phyloP scores from a whole-genome alignment of 2,329 filamentous ascomycete species.

The Ceratocystiopsis sp. region DNA sequence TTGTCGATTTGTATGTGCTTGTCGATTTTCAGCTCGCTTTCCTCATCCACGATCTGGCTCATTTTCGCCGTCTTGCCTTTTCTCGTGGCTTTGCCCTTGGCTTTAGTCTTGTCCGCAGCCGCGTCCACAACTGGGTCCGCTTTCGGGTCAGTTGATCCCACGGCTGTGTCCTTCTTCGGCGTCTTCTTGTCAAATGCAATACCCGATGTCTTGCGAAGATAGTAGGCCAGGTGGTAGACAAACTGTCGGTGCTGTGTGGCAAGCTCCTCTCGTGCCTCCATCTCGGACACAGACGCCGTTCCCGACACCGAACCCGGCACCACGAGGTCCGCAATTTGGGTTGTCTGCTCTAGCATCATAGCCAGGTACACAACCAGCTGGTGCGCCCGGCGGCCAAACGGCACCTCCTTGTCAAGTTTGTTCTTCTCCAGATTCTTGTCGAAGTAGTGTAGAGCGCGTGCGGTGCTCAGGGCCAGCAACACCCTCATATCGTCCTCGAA shows the following conservation, averaged over 20 bases:
- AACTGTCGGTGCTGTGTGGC: background rate
- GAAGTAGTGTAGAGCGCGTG: background rate
- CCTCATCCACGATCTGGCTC: too few relatives aligned
- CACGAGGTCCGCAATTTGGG: background rate
- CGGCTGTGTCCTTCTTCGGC: background rate
- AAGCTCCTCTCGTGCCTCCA: background rate
- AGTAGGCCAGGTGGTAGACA: slow-evolving; percentile 1
- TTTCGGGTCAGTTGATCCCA: too few relatives aligned
- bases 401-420: background rate
- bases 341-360: slow-evolving; percentile 4
- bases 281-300: too few relatives aligned
- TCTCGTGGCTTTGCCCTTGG: too few relatives aligned
- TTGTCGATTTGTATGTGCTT: background rate
- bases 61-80: too few relatives aligned
- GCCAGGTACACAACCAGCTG: background rate
- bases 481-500: background rate
- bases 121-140: background rate
- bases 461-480: background rate
- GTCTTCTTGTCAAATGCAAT: background rate
- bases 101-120: too few relatives aligned
- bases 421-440: slow-evolving; percentile 5
- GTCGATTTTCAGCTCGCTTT: too few relatives aligned
- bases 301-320: too few relatives aligned
- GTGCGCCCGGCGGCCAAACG: too few relatives aligned
- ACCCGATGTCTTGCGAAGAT: background rate